phyloP scores from a whole-genome alignment of 2,329 filamentous ascomycete species.

The Aspergillus brasiliensis region DNA sequence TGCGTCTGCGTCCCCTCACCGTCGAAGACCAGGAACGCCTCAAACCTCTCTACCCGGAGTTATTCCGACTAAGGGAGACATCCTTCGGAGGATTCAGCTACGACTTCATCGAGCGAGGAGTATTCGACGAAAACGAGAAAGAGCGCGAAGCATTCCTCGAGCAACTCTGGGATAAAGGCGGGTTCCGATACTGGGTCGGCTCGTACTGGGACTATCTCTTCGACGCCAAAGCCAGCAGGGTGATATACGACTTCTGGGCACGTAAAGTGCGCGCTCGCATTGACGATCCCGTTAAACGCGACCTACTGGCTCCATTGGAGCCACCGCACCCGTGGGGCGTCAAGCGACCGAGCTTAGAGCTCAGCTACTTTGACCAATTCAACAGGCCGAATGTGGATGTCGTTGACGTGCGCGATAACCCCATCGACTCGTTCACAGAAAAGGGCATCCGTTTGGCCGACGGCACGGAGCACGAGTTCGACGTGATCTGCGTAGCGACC shows the following conservation, averaged over 20 bases:
- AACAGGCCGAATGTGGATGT: slow-evolving; percentile 51
- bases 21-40: slow-evolving; percentile 53
- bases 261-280: slow-evolving; percentile 55
- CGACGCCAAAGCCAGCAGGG: slow-evolving; percentile 53
- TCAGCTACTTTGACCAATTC: slow-evolving; percentile 54
- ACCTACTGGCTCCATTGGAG: slow-evolving; percentile 56
- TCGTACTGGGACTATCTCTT: slow-evolving; percentile 57
- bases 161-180: slow-evolving; percentile 53
- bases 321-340: slow-evolving; percentile 59
- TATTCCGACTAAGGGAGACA: slow-evolving; percentile 57
- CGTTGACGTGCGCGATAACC: slow-evolving; percentile 47
- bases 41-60: slow-evolving; percentile 50
- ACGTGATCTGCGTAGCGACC: slow-evolving; percentile 47
- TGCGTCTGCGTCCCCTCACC: slow-evolving; percentile 55
- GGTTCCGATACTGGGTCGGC: slow-evolving; percentile 58
- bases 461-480: slow-evolving; percentile 41
- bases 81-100: slow-evolving; percentile 64
- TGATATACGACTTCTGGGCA: slow-evolving; percentile 59
- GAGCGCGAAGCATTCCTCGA: slow-evolving; percentile 56
- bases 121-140: slow-evolving; percentile 56
- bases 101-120: slow-evolving; percentile 57
- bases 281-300: slow-evolving; percentile 50
- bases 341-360: slow-evolving; percentile 54
- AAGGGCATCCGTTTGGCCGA: slow-evolving; percentile 45
- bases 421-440: slow-evolving; percentile 45